Conservation (phyloP, 2,329 filamentous ascomycete species). For the Apiospora rasikravindrae region DNA sequence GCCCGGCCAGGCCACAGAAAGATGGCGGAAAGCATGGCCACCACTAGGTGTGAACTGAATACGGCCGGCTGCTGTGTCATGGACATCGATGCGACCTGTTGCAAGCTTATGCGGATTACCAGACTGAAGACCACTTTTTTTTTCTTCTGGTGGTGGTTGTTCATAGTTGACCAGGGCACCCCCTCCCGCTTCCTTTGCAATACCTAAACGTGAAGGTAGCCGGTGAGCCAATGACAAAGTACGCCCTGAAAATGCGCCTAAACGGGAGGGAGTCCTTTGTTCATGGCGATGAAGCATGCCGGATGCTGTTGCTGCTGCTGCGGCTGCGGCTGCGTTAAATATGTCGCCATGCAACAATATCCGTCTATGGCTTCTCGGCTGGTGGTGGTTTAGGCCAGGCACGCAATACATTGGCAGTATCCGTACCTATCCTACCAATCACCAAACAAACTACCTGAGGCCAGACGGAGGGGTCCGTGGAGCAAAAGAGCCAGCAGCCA, state of each 20-base stretch:
- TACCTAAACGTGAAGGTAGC: not conserved
- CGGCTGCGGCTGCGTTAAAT: not conserved
- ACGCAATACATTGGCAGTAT: not conserved
- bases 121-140: not conserved
- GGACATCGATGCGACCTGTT: conserved; percentile 11
- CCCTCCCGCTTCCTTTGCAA: conserved; percentile 8
- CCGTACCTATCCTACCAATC: not conserved
- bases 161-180: conserved; percentile 9
- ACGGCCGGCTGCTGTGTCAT: conserved; percentile 1
- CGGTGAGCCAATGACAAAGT: conserved; percentile 7
- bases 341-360: not conserved
- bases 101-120: conserved; percentile 16
- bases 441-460: not conserved
- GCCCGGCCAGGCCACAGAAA: not conserved
- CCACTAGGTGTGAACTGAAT: not conserved
- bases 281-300: not conserved
- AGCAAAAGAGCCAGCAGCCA: conserved; percentile 1
- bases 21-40: not conserved
- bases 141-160: not conserved
- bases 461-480: conserved; percentile 11
- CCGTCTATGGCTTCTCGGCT: not conserved
- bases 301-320: not conserved
- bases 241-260: not conserved
- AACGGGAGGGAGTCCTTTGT: not conserved
- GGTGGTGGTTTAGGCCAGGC: not conserved